Conservation (phyloP, 805 yeast genomes). For the Aciculoconidium aculeatum region DNA sequence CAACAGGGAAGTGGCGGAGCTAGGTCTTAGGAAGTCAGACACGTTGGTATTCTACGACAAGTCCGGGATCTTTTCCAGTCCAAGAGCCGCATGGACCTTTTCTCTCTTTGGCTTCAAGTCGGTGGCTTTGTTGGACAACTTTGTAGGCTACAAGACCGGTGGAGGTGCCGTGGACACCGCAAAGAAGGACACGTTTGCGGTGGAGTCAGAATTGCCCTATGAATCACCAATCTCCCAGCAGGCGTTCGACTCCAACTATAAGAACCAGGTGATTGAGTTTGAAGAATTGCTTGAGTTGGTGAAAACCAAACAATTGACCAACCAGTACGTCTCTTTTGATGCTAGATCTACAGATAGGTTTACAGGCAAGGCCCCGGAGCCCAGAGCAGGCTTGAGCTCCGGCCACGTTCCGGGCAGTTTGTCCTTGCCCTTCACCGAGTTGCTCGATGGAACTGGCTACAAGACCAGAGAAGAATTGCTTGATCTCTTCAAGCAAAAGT, state of each 20-base stretch:
- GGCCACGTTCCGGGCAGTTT: constrained; percentile 86
- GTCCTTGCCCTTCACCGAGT: constrained; percentile 67
- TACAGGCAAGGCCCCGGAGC: constrained; percentile 79
- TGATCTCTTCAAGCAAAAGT: constrained; percentile 36
- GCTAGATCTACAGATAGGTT: constrained; percentile 77
- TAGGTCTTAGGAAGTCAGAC: constrained; percentile 56
- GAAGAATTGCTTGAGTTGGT: constrained; percentile 64
- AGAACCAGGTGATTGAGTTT: constrained; percentile 52
- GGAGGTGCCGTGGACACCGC: constrained; percentile 43
- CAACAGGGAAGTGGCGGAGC: constrained; percentile 41
- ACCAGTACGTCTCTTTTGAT: constrained; percentile 58
- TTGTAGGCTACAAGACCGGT: constrained; percentile 40
- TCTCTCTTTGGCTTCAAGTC: constrained; percentile 70
- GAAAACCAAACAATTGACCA: constrained; percentile 35
- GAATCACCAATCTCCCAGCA: constrained; percentile 14
- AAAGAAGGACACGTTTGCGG: no score
- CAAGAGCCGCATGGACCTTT: constrained; percentile 91
- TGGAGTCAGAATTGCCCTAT: constrained; percentile 6
- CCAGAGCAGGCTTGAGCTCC: constrained; percentile 78
- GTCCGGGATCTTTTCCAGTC: constrained; percentile 78
- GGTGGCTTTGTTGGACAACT: constrained; percentile 69
- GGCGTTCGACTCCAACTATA: constrained; percentile 27
- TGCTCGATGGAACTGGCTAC: constrained; percentile 49
- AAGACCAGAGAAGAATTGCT: constrained; percentile 42
- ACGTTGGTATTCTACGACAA: constrained; percentile 77